Conservation (phyloP, 2,329 filamentous ascomycete species). For the Colletotrichum eleusines region DNA sequence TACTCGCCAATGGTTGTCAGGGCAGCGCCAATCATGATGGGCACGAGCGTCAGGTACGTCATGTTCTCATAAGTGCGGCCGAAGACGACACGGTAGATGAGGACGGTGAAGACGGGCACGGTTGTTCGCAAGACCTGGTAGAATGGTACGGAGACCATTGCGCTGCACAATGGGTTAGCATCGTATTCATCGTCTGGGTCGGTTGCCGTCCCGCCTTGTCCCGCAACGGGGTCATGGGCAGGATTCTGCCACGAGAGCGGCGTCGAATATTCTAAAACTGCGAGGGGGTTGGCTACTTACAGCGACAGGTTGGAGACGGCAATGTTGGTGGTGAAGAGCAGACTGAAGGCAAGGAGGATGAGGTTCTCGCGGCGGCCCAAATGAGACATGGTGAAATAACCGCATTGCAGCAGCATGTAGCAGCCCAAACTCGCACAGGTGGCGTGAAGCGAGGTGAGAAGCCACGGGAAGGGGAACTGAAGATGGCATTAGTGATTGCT, state of each 20-base stretch:
- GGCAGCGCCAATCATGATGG: conserved; percentile 70
- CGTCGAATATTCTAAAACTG: not conserved
- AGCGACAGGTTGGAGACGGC: conserved; percentile 74
- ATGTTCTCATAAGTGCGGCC: conserved; percentile 64
- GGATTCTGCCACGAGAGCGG: conserved; percentile 14
- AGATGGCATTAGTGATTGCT: conserved; percentile 29
- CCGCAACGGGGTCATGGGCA: conserved; percentile 14
- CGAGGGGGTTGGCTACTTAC: conserved; percentile 47
- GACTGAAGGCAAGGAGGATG: conserved; percentile 68
- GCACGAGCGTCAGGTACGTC: conserved; percentile 71
- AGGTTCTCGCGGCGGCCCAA: conserved; percentile 66
- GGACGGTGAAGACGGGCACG: conserved; percentile 70
- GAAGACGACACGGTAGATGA: conserved; percentile 70
- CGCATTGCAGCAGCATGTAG: conserved; percentile 62
- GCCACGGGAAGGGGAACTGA: conserved; percentile 71
- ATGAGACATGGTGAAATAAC: conserved; percentile 65
- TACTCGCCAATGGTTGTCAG: conserved; percentile 73
- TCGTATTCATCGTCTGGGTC: not conserved
- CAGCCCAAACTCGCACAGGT: conserved; percentile 70
- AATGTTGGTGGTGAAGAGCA: conserved; percentile 73
- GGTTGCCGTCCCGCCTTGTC: conserved; percentile 8
- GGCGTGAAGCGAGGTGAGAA: conserved; percentile 70
- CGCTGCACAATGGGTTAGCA: conserved; percentile 44
- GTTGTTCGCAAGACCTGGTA: conserved; percentile 74
- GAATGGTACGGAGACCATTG: conserved; percentile 73